Evolutionary conservation across 306 rosid genomes (phyloP).

Genomic region (Corylus heterophylla): DNA sequence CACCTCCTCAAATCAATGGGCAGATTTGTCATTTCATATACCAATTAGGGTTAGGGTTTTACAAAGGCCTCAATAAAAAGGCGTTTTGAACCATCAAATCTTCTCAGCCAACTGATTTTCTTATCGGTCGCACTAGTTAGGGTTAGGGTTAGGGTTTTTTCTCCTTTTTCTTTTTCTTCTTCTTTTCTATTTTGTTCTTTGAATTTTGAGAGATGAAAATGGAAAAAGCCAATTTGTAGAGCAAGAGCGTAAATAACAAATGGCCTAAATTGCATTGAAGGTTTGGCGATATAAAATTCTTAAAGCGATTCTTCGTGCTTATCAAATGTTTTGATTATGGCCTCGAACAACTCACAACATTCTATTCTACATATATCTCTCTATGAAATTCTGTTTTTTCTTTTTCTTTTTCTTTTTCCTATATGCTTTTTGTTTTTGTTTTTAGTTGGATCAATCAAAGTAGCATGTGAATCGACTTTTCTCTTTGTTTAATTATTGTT

Average conservation of each 20-base stretch:
- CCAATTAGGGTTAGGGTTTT: constrained; percentile 2
- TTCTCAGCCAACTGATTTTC: not conserved
- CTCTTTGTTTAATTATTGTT: too few species aligned
- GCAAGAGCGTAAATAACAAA: constrained; percentile 62
- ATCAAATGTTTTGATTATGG: constrained; percentile 70
- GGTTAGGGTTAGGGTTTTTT: too few species aligned
- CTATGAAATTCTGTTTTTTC: not conserved
- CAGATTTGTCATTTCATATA: not conserved
- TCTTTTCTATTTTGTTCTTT: too few species aligned
- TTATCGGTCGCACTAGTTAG: not conserved
- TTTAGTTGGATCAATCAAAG: too few species aligned
- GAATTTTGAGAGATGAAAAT: not conserved
- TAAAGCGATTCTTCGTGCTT: constrained; percentile 97
- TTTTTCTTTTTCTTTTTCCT: not conserved
- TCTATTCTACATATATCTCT: not conserved
- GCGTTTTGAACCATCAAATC: not conserved
- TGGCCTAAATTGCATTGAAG: constrained; percentile 93
- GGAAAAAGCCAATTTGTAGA: constrained; percentile 87
- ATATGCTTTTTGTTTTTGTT: not conserved
- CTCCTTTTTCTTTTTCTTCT: too few species aligned
- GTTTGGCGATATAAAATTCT: constrained; percentile 62
- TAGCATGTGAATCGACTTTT: too few species aligned
- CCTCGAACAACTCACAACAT: constrained; percentile 98
- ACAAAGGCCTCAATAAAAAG: not conserved
- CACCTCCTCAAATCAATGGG: not conserved